Conservation (phyloP, 495 filamentous ascomycete species). For the Lophiotrema nucula region DNA sequence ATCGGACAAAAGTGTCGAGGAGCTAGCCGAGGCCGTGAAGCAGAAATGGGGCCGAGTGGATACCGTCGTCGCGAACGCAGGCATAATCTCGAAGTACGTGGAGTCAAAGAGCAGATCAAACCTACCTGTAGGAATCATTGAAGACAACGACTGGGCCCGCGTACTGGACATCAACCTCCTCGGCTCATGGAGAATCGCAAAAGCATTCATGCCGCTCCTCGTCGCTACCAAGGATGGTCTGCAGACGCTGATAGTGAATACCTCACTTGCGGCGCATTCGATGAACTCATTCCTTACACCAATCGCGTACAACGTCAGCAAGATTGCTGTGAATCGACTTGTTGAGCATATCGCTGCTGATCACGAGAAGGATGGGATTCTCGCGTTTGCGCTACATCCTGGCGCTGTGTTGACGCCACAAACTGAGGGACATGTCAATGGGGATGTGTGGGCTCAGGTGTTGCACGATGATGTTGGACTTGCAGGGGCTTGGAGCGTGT, state of each 20-base stretch:
- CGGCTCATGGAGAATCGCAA: constrained; percentile 24
- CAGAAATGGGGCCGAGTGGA: constrained; percentile 24
- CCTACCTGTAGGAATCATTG: constrained; percentile 27
- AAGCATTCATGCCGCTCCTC: constrained; percentile 31
- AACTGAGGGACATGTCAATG: constrained; percentile 25
- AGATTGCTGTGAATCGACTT: constrained; percentile 31
- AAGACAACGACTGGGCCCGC: constrained; percentile 32
- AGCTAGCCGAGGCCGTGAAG: constrained; percentile 14
- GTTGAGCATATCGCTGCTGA: constrained; percentile 32
- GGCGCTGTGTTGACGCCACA: constrained; percentile 37
- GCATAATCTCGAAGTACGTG: constrained; percentile 29
- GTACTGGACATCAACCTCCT: constrained; percentile 35
- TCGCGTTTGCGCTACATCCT: constrained; percentile 38
- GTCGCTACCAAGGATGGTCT: constrained; percentile 20
- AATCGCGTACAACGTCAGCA: constrained; percentile 32
- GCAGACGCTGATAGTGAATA: constrained; percentile 33
- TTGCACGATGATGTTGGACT: constrained; percentile 32
- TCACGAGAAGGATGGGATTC: constrained; percentile 26
- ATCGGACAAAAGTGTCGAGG: constrained; percentile 14
- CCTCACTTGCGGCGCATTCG: constrained; percentile 16
- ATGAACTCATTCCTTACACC: constrained; percentile 12
- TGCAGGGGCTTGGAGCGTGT: constrained; percentile 30
- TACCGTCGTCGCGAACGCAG: constrained; percentile 25
- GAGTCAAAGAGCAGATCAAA: not conserved
- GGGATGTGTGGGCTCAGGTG: constrained; percentile 19